Evolutionary conservation across 2,329 filamentous ascomycete species (phyloP).

Genomic region (Aureobasidium musti): DNA sequence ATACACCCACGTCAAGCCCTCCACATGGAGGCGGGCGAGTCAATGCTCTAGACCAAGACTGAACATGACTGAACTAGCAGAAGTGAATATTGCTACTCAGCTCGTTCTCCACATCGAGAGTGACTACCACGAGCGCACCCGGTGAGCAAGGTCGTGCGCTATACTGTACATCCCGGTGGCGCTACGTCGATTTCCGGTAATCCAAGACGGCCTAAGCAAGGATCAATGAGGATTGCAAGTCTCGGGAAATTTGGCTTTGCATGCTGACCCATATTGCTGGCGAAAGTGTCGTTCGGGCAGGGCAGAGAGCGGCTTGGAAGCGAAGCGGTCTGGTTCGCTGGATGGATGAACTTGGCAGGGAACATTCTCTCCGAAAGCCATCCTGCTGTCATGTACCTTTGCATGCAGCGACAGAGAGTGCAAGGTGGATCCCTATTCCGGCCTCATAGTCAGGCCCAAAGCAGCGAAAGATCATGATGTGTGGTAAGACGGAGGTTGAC

Average conservation of each 20-base stretch:
- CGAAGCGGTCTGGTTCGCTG: conserved; percentile 5
- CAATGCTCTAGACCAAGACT: conserved; percentile 18
- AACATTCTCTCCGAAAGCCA: conserved; percentile 7
- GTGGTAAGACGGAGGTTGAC: conserved; percentile 14
- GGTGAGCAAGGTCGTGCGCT: conserved; percentile 17
- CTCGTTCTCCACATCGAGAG: conserved; percentile 19
- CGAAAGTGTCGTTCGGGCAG: background rate
- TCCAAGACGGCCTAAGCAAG: conserved; percentile 22
- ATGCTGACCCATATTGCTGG: conserved; percentile 11
- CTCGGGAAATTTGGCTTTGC: conserved; percentile 15
- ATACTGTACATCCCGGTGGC: conserved; percentile 23
- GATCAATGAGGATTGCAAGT: conserved; percentile 10
- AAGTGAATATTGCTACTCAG: conserved; percentile 25
- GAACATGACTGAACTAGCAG: conserved; percentile 17
- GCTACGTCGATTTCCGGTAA: conserved; percentile 10
- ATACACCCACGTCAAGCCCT: conserved; percentile 2
- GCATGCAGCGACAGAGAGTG: background rate
- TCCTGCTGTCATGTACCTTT: conserved; percentile 7
- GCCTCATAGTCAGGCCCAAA: background rate
- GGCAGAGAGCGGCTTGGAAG: conserved; percentile 10
- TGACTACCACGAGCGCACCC: background rate
- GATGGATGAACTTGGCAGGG: background rate
- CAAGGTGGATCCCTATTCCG: conserved; percentile 1
- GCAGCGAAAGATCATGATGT: conserved; percentile 3
- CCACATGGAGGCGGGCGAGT: conserved; percentile 6